These are phyloP conservation scores for Cruciata laevipes DNA, from an alignment of 257 asterid genomes.

Conservation along the genomic window DNA sequence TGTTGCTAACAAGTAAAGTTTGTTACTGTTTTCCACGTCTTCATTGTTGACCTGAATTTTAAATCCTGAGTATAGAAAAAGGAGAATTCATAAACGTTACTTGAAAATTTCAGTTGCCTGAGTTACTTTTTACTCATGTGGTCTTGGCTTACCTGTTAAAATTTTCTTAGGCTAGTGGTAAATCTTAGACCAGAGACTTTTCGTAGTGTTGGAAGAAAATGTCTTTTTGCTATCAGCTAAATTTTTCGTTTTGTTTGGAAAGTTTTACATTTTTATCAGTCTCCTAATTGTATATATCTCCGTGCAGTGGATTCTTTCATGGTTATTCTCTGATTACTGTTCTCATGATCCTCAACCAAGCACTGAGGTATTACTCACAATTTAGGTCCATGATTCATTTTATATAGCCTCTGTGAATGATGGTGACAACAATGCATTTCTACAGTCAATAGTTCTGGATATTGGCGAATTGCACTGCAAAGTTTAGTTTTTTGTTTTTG, in stretches of 20 bases:
- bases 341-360: constrained; percentile 93
- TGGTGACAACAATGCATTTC: background rate
- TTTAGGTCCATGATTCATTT: background rate
- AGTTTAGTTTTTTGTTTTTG: background rate
- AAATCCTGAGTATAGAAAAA: background rate
- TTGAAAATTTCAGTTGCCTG: background rate
- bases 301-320: constrained; percentile 87
- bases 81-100: background rate
- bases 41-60: background rate
- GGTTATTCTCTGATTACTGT: constrained; percentile 82
- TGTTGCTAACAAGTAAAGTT: constrained; percentile 69
- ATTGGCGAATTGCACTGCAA: background rate
- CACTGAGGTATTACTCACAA: constrained; percentile 54
- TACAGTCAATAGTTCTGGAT: background rate
- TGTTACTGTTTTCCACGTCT: constrained; percentile 3
- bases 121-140: background rate
- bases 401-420: background rate
- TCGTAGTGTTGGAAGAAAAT: background rate
- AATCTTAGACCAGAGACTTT: background rate
- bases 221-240: background rate
- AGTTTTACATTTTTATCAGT: background rate
- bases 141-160: background rate
- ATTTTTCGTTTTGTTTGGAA: background rate
- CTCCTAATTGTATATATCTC: background rate
- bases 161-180: background rate